A percentile compares a stretch with the other conserved stretches of the same genome.
These are phyloP conservation scores for Arachnopeziza araneosa DNA, from an alignment of 2,329 filamentous ascomycete genomes.

Conservation along the genomic window DNA sequence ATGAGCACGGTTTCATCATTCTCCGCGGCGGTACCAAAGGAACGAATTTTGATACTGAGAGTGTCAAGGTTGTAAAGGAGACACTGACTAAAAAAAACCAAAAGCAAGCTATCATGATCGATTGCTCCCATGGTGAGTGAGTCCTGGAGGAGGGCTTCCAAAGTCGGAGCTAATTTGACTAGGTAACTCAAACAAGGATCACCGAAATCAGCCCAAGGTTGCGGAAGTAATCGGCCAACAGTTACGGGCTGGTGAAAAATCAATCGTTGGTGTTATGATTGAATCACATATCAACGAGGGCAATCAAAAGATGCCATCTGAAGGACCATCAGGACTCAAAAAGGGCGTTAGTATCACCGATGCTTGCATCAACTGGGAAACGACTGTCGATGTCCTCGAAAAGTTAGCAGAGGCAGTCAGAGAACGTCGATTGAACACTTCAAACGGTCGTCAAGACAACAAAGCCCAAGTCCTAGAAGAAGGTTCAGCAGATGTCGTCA, in stretches of 20 bases:
- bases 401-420: conserved; percentile 80
- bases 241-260: conserved; percentile 77
- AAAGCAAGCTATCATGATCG: conserved; percentile 89
- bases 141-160: conserved; percentile 23
- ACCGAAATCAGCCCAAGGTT: conserved; percentile 94
- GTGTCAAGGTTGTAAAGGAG: conserved; percentile 72
- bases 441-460: not conserved
- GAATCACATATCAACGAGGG: conserved; percentile 95
- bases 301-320: conserved; percentile 80
- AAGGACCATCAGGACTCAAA: conserved; percentile 73
- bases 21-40: conserved; percentile 86
- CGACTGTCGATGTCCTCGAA: conserved; percentile 74
- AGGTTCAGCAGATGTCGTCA: not conserved
- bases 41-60: conserved; percentile 88
- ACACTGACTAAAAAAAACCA: conserved; percentile 76
- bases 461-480: not conserved
- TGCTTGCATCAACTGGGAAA: conserved; percentile 92
- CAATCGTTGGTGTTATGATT: conserved; percentile 96
- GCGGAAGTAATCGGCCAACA: conserved; percentile 78
- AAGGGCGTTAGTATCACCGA: conserved; percentile 94
- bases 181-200: conserved; percentile 97
- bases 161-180: conserved; percentile 8
- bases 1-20: conserved; percentile 97
- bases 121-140: conserved; percentile 89
- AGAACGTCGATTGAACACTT: conserved; percentile 48